phyloP scores from a whole-genome alignment of 805 yeast species.

The Phaffomyces antillensis region DNA sequence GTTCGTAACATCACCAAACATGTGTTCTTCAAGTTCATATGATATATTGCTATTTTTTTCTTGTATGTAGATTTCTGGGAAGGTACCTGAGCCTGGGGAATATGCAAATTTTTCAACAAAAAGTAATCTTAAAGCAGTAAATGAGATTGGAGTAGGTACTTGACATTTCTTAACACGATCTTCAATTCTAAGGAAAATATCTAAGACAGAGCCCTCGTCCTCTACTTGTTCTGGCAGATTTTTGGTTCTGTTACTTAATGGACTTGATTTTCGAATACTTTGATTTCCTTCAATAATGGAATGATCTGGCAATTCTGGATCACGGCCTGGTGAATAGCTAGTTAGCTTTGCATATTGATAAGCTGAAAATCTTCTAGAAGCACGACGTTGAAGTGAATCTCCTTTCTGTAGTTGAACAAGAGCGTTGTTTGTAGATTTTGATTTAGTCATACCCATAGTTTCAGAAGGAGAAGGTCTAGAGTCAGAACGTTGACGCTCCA shows the following conservation, averaged over 20 bases:
- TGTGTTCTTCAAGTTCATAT: conserved; percentile 74
- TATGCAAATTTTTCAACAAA: conserved; percentile 87
- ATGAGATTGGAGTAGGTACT: conserved; percentile 25
- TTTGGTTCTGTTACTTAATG: neutral
- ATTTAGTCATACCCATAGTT: conserved; percentile 5
- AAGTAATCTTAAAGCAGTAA: conserved; percentile 49
- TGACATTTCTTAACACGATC: conserved; percentile 48
- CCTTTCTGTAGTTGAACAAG: conserved; percentile 74
- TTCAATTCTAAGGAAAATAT: conserved; percentile 40
- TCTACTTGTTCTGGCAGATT: neutral
- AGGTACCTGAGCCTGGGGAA: conserved; percentile 60
- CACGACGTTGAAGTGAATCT: conserved; percentile 80
- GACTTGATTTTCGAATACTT: conserved; percentile 13
- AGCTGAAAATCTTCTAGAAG: conserved; percentile 89
- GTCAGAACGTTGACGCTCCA: neutral
- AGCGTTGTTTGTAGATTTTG: conserved; percentile 41
- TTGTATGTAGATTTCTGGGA: conserved; percentile 73
- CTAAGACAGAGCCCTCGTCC: neutral
- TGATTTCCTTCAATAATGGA: conserved; percentile 13
- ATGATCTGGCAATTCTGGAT: conserved; percentile 23
- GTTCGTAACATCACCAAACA: conserved; percentile 47
- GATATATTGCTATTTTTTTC: conserved; percentile 53
- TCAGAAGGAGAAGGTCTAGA: conserved; percentile 1
- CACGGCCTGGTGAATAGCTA: conserved; percentile 31
- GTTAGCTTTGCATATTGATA: conserved; percentile 80